A percentile compares a stretch with the other conserved stretches of the same genome.
phyloP scores from a whole-genome alignment of 2,329 filamentous ascomycete genomes.

The Colletotrichum horii region DNA sequence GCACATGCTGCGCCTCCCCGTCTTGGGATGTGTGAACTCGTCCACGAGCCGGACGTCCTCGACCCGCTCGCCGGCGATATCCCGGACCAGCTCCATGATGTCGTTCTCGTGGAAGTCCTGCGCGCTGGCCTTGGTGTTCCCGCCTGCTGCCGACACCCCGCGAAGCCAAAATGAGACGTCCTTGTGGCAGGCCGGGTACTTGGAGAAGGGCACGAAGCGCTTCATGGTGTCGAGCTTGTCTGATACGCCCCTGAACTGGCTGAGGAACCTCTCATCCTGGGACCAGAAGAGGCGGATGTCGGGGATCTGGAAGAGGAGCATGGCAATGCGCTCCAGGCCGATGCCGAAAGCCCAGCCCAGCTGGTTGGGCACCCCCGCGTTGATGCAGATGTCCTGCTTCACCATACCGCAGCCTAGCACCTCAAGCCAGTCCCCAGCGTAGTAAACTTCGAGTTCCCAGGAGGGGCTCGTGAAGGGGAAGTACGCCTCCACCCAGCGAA shows the following conservation, averaged over 20 bases:
- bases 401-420: slow-evolving; percentile 92
- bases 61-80: slow-evolving; percentile 79
- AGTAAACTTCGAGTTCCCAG: slow-evolving; percentile 96
- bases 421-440: slow-evolving; percentile 94
- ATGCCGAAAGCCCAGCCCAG: slow-evolving; percentile 96
- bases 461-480: slow-evolving; percentile 97
- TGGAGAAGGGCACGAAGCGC: slow-evolving; percentile 87
- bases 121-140: slow-evolving; percentile 43
- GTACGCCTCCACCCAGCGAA: slow-evolving; percentile 96
- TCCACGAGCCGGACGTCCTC: slow-evolving; percentile 89
- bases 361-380: slow-evolving; percentile 75
- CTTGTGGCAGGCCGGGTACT: slow-evolving; percentile 86
- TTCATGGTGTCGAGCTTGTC: slow-evolving; percentile 52
- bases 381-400: slow-evolving; percentile 79
- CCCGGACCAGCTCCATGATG: slow-evolving; percentile 92
- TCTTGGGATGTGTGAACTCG: slow-evolving; percentile 88
- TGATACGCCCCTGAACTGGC: slow-evolving; percentile 75
- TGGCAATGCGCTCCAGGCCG: slow-evolving; percentile 92
- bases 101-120: slow-evolving; percentile 88
- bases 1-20: slow-evolving; percentile 81
- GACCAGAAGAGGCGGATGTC: slow-evolving; percentile 99
- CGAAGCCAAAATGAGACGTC: slow-evolving; percentile 94
- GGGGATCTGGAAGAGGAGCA: slow-evolving; percentile 95
- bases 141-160: slow-evolving; percentile 51
- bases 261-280: slow-evolving; percentile 80